Percentiles rank a stretch among this genome's conserved stretches.
Evolutionary conservation across 208 protist genomes (phyloP).

Genomic region (Tritrichomonas musculus): DNA sequence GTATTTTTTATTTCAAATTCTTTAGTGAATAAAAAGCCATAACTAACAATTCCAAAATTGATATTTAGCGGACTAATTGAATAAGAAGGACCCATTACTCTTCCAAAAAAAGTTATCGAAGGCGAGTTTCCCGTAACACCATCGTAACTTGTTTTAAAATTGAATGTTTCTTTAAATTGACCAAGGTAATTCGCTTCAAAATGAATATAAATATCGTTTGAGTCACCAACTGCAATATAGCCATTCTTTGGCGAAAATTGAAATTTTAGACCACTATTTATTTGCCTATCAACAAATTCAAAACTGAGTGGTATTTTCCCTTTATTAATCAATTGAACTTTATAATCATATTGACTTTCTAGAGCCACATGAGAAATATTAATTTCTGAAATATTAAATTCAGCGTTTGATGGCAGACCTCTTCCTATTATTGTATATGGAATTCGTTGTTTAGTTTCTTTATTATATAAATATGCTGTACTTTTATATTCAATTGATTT

Average conservation of each 20-base stretch:
- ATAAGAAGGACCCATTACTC: neutral
- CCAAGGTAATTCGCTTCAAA: neutral
- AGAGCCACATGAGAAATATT: neutral
- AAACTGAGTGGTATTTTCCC: neutral
- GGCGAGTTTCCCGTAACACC: neutral
- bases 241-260: neutral
- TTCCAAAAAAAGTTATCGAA: neutral
- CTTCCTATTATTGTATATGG: neutral
- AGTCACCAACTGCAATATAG: neutral
- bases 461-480: neutral
- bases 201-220: neutral
- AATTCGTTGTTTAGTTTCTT: conserved; percentile 1
- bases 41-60: neutral
- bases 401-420: neutral
- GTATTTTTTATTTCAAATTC: neutral
- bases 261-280: neutral
- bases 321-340: neutral
- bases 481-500: neutral
- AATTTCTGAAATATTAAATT: neutral
- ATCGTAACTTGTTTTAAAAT: neutral
- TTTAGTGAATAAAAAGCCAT: conserved; percentile 7
- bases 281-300: neutral
- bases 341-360: neutral
- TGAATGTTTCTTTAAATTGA: neutral
- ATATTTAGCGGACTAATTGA: neutral